Base-by-base conservation (phyloP, 164 flowering plant species). In the Liquidambar formosana region DNA sequence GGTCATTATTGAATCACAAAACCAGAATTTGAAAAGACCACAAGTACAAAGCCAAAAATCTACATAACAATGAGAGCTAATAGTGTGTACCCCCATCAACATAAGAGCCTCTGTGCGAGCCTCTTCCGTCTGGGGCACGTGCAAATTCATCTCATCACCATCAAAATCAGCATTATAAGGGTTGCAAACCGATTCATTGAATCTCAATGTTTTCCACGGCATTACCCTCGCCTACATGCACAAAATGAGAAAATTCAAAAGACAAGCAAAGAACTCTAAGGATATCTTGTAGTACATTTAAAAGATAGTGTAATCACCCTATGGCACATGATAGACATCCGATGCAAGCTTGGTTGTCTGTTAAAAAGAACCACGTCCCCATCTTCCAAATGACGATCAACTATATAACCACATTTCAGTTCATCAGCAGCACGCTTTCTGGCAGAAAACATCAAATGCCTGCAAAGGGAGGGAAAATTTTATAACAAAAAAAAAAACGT, bases 101-200 rank as follows among this genome's bases (percentile, higher is more conserved):
- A 87, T 71, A 33, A 91, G 81, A 70, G 98, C 99, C 81, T 96
- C 99, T 5, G 98, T 83, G n/a, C 99, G 94, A 68, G 99, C 98
- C 82, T 96, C 98, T 75, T 93, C 95, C 9, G 99, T 91, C 74
- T 93, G 99, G 60, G 98, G 99, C 15, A 96, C 97, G 85, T 93
- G 98, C 87, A 96, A 68, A 77, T 96, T 93, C 99, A 96, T n/a
- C n/a, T n/a, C n/a, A 83, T 96, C 99, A 60, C 98, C 99, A n/a
- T n/a, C n/a, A n/a, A n/a, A n/a, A n/a, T n/a, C n/a, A n/a, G n/a
- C n/a, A n/a, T n/a, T n/a, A n/a, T 96, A 96, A 11, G 99, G 99
- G 71, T 93, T 93, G 75, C 98, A 93, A 66, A 95, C 99, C 74
- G 99, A 95, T 77, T 93, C 98, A 78, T 95, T 95, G 75, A 95